phyloP scores from a whole-genome alignment of 2,329 filamentous ascomycete genomes.

The Fusarium secorum region DNA sequence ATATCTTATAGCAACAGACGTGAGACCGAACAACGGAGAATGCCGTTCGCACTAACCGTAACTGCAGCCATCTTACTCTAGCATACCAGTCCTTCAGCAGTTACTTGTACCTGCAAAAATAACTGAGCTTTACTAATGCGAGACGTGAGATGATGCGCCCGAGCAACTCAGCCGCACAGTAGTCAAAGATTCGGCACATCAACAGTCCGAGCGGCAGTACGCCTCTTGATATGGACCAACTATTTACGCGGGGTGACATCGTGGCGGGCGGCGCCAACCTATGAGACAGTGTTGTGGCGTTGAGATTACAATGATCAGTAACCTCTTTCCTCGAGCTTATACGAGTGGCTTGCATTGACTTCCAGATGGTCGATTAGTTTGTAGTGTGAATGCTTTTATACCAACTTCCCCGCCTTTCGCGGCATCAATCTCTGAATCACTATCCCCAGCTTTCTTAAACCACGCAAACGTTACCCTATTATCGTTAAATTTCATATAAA shows the following conservation, averaged over 20 bases:
- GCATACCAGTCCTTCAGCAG: background rate
- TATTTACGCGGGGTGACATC: background rate
- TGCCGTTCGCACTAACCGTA: background rate
- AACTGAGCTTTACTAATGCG: background rate
- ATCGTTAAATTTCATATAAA: background rate
- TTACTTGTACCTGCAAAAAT: background rate
- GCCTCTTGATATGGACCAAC: background rate
- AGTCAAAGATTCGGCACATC: background rate
- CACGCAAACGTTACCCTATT: rapidly evolving
- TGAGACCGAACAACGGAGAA: background rate
- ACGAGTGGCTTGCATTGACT: background rate
- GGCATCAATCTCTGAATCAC: background rate
- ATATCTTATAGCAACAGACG: no score
- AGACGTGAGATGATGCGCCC: background rate
- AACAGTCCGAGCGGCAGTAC: background rate
- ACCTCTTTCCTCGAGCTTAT: background rate
- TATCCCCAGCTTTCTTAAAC: background rate
- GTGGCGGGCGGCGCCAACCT: background rate
- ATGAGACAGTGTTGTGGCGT: background rate
- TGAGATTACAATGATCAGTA: background rate
- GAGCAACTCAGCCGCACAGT: background rate
- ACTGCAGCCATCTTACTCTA: background rate
- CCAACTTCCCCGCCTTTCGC: background rate
- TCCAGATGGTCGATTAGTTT: no score
- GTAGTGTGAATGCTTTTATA: background rate